Percentiles rank a stretch among this genome's conserved stretches.
phyloP scores from a whole-genome alignment of 176 grass and related monocot species.

The Bothriochloa decipiens region DNA sequence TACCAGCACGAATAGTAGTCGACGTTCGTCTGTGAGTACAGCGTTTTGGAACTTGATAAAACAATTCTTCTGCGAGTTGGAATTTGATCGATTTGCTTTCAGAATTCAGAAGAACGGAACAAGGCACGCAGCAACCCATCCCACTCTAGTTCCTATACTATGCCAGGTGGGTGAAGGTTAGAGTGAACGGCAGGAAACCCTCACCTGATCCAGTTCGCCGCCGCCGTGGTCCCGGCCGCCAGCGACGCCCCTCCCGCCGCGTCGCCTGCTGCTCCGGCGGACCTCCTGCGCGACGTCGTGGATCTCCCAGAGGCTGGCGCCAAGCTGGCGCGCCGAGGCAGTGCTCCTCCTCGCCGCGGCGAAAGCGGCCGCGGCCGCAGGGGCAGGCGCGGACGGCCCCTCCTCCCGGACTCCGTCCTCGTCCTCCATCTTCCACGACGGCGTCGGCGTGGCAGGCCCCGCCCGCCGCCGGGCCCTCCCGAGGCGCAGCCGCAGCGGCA shows the following conservation, averaged over 20 bases:
- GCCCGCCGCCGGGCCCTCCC: slow-evolving; percentile 46
- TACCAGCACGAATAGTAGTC: neutral
- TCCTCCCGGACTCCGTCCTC: slow-evolving; percentile 5
- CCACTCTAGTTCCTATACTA: neutral
- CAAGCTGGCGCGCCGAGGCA: slow-evolving; percentile 73
- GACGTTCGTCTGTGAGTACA: neutral
- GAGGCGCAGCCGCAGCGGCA: slow-evolving; percentile 50
- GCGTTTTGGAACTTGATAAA: neutral
- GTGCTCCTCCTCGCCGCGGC: slow-evolving; percentile 53
- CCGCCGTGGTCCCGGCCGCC: neutral
- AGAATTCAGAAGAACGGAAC: neutral
- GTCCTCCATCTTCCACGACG: slow-evolving; percentile 75
- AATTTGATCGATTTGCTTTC: neutral
- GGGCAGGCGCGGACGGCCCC: neutral
- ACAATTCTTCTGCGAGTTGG: too few species aligned
- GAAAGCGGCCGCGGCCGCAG: neutral
- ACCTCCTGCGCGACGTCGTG: slow-evolving; percentile 46
- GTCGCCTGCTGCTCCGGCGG: slow-evolving; percentile 23
- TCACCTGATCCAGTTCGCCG: slow-evolving; percentile 50
- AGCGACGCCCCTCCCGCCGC: slow-evolving; percentile 25
- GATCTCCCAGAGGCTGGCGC: slow-evolving; percentile 92
- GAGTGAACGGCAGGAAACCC: neutral
- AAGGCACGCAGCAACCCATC: neutral
- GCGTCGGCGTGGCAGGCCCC: slow-evolving; percentile 57
- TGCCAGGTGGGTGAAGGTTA: neutral